phyloP scores from a whole-genome alignment of 2,329 filamentous ascomycete species.

The Huntiella bhutanensis region DNA sequence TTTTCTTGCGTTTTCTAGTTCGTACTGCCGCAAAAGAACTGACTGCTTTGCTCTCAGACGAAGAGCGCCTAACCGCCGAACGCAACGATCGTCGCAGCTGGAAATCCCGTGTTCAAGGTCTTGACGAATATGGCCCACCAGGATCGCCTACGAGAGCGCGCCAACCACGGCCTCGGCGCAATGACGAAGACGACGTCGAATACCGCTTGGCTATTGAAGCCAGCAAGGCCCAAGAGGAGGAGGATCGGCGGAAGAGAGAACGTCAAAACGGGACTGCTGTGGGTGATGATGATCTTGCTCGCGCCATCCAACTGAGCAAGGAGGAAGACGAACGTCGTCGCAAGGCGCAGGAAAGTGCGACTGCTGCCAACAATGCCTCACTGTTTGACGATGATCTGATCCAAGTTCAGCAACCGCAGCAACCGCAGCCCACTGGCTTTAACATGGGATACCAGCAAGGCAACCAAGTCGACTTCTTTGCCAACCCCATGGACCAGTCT shows the following conservation, averaged over 20 bases:
- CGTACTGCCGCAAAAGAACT: slow-evolving; percentile 92
- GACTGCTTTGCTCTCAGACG: slow-evolving; percentile 77
- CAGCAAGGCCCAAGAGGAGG: slow-evolving; percentile 87
- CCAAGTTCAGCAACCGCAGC: slow-evolving; percentile 29
- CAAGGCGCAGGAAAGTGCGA: slow-evolving; percentile 49
- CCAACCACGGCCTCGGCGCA: slow-evolving; percentile 30
- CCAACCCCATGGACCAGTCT: slow-evolving; percentile 70
- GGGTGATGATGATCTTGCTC: slow-evolving; percentile 63
- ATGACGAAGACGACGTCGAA: slow-evolving; percentile 75
- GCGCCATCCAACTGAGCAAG: slow-evolving; percentile 86
- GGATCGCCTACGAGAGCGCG: slow-evolving; percentile 22
- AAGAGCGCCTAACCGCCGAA: slow-evolving; percentile 78
- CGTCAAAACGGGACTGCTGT: slow-evolving; percentile 33
- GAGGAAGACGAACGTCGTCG: slow-evolving; percentile 83
- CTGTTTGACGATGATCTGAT: slow-evolving; percentile 70
- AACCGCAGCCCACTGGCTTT: slow-evolving; percentile 69
- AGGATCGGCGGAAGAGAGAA: slow-evolving; percentile 60
- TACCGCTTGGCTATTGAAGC: slow-evolving; percentile 82
- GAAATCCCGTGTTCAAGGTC: slow-evolving; percentile 89
- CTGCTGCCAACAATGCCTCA: slow-evolving; percentile 57
- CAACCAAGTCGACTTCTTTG: slow-evolving; percentile 88
- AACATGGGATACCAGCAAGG: slow-evolving; percentile 98
- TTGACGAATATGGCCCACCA: slow-evolving; percentile 55
- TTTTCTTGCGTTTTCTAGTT: slow-evolving; percentile 34
- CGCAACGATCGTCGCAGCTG: slow-evolving; percentile 80